Evolutionary conservation across 768 basidiomycete species (phyloP), one percentile per base, ranked within the genome.

Genomic region (Daedaleopsis nitida): DNA sequence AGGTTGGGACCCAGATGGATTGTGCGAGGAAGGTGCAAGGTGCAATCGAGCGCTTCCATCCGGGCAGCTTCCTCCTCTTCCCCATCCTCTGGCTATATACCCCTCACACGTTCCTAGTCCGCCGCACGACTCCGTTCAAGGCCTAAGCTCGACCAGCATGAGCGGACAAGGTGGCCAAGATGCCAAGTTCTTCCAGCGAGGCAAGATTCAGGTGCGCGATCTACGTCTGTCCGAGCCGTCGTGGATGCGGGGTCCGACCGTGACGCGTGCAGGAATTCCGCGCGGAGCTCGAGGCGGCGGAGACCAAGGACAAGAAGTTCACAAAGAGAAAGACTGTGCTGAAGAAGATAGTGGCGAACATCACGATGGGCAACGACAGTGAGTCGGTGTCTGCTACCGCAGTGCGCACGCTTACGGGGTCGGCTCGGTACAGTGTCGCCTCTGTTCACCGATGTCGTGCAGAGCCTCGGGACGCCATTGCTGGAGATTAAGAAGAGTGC

Each of bases 321-420:
- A 78, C 86, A 67, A 96, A 96, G 76, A 85, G 95, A 69, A 98
- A 95, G 83, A 95, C 86, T 0, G 90, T 93, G 19, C 77, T 98
- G 68, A 98, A 99, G 84, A 96, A 96, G 80, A 90, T 98, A 62
- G 94, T 98, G 13, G 97, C 97, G 44, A 98, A 98, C 75, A 98
- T 98, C 75, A 99, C 97, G 4, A 98, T 99, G 96, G 97, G 97
- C 47, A 97, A 95, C 72, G 96, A 98, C 76, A 96, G 96, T 97
- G 72, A 77, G 94, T 86, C 73, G 57, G 53, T 27, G 57, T 52
- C 66, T 65, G 39, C 13, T 11, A 42, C 3, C 24, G 14, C 38
- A 21, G 23, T 49, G 47, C 7, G 34, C 39, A 54, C 57, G 53
- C 58, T 65, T 61, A 66, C 64, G 65, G 50, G 61, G 55, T 68